A percentile compares a stretch with the other conserved stretches of the same genome.
phyloP scores from a whole-genome alignment of 2,329 filamentous ascomycete species.

The Podosphaera leucotricha region DNA sequence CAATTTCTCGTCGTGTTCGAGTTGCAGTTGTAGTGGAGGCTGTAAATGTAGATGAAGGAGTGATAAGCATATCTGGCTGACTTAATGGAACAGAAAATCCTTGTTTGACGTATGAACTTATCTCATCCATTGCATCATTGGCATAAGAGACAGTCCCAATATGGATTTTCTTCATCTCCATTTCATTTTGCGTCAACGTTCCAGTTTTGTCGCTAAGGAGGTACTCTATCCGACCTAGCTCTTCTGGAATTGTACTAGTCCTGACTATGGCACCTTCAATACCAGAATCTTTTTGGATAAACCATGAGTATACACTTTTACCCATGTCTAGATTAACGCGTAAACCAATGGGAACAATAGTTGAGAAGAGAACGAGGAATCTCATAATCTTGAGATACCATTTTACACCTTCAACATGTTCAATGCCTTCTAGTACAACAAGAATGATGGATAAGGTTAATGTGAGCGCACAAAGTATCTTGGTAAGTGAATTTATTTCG shows the following conservation, averaged over 20 bases:
- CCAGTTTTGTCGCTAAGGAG: conserved; percentile 92
- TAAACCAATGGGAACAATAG: conserved; percentile 90
- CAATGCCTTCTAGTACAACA: conserved; percentile 68
- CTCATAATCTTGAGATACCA: conserved; percentile 98
- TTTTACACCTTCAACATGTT: conserved; percentile 35
- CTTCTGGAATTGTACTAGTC: conserved; percentile 93
- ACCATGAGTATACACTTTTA: conserved; percentile 86
- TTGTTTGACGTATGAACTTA: conserved; percentile 63
- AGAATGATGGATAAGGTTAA: conserved; percentile 67
- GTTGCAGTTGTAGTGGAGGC: conserved; percentile 40
- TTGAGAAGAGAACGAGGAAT: conserved; percentile 97
- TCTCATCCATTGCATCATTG: conserved; percentile 97
- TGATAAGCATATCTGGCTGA: conserved; percentile 34
- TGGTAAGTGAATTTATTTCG: conserved; percentile 92
- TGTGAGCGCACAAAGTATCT: conserved; percentile 80
- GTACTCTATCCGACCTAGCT: conserved; percentile 87
- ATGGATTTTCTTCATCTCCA: conserved; percentile 98
- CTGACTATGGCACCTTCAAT: conserved; percentile 84
- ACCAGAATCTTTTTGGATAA: conserved; percentile 75
- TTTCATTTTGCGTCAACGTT: conserved; percentile 93
- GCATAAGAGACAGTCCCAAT: conserved; percentile 96
- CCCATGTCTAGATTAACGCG: conserved; percentile 94
- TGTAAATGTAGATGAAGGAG: conserved; percentile 49
- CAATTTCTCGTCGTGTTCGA: conserved; percentile 77
- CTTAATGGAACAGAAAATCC: conserved; percentile 39